Evolutionary conservation across 805 yeast genomes (phyloP).

Genomic region (Gaillardinia entomophila): DNA sequence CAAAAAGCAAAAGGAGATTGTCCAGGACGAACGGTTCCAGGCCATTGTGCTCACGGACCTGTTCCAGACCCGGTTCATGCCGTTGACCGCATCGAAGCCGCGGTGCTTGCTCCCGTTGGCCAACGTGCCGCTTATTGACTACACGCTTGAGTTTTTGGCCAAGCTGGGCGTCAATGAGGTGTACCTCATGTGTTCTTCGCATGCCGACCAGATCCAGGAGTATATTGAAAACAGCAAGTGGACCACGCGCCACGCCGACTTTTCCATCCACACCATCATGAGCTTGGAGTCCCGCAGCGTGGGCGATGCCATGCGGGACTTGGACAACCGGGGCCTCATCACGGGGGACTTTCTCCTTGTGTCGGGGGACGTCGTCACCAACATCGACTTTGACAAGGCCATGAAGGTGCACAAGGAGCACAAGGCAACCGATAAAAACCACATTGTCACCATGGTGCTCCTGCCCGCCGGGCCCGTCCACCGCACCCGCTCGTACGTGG

Average conservation of each 20-base stretch:
- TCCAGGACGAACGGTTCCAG: constrained; percentile 72
- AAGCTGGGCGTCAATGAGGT: constrained; percentile 88
- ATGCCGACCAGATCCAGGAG: constrained; percentile 80
- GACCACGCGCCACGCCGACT: constrained; percentile 68
- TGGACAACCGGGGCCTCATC: constrained; percentile 85
- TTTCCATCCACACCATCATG: constrained; percentile 70
- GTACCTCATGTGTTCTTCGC: constrained; percentile 82
- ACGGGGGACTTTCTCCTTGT: constrained; percentile 86
- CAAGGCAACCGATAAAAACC: constrained; percentile 75
- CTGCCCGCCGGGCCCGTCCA: constrained; percentile 81
- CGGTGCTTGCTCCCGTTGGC: constrained; percentile 90
- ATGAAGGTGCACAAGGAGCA: constrained; percentile 68
- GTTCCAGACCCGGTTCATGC: constrained; percentile 88
- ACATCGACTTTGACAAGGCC: constrained; percentile 72
- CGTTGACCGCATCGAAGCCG: constrained; percentile 79
- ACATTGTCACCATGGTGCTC: constrained; percentile 90
- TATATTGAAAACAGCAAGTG: constrained; percentile 75
- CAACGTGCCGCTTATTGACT: constrained; percentile 89
- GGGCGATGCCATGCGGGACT: constrained; percentile 96
- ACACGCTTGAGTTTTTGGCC: constrained; percentile 90
- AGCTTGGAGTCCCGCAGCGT: constrained; percentile 85
- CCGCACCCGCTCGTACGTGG: constrained; percentile 73
- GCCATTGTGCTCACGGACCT: constrained; percentile 95
- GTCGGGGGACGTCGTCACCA: constrained; percentile 94
- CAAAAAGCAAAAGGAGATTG: constrained; percentile 52